These are phyloP conservation scores for Candida golubevii DNA, from an alignment of 805 yeast species.

Conservation along the genomic window DNA sequence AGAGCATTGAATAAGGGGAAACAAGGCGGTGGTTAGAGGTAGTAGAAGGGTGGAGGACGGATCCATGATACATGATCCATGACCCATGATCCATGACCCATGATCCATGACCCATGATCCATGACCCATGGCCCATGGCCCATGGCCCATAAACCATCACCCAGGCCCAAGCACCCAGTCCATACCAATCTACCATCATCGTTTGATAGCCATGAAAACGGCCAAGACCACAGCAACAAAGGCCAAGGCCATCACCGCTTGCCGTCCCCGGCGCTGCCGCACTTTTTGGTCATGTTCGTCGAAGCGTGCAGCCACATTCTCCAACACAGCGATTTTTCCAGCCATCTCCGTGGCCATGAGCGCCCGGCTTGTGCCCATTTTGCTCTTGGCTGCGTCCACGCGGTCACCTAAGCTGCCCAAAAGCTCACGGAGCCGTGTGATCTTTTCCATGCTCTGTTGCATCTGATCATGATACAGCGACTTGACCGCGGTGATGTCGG, in stretches of 20 bases:
- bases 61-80: too few relatives aligned
- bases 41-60: too few relatives aligned
- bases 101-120: too few relatives aligned
- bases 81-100: too few relatives aligned
- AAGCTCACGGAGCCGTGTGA: slow-evolving; percentile 25
- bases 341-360: slow-evolving; percentile 24
- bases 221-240: slow-evolving; percentile 16
- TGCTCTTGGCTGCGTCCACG: slow-evolving; percentile 21
- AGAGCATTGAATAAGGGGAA: too few relatives aligned
- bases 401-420: slow-evolving; percentile 25
- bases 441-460: slow-evolving; percentile 23
- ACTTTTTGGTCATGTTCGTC: slow-evolving; percentile 22
- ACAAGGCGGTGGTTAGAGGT: too few relatives aligned
- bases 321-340: slow-evolving; percentile 29
- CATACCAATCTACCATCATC: too few relatives aligned
- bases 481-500: slow-evolving; percentile 17
- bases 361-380: slow-evolving; percentile 24
- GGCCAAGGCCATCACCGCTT: slow-evolving; percentile 20
- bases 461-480: slow-evolving; percentile 23
- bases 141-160: too few relatives aligned
- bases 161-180: too few relatives aligned
- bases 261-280: slow-evolving; percentile 28
- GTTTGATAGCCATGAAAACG: slow-evolving; percentile 2
- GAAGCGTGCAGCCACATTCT: slow-evolving; percentile 26
- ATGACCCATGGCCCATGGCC: too few relatives aligned